phyloP scores from a whole-genome alignment of 2,329 filamentous ascomycete species.

The Phyllachora maydis region DNA sequence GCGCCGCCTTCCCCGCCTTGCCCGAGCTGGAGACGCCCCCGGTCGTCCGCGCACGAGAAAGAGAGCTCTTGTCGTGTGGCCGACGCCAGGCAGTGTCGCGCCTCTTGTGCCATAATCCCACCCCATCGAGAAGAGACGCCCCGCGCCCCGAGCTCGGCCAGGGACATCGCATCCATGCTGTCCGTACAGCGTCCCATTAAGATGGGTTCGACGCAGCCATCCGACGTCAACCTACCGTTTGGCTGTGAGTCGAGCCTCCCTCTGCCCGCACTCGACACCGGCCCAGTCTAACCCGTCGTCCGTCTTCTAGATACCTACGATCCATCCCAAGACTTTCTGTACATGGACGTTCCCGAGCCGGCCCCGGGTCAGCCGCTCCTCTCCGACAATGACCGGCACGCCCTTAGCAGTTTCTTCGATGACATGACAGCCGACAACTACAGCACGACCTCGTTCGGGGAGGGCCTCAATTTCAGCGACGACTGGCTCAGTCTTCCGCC shows the following conservation, averaged over 20 bases:
- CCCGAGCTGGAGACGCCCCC: too few relatives aligned
- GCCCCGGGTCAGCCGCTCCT: constrained; percentile 45
- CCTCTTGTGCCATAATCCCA: too few relatives aligned
- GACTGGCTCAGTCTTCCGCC: constrained; percentile 40
- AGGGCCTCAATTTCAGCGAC: constrained; percentile 26
- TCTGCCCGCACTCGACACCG: constrained; percentile 2
- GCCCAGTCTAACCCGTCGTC: constrained; percentile 10
- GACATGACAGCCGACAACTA: constrained; percentile 29
- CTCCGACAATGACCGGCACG: constrained; percentile 36
- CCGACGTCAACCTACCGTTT: constrained; percentile 37
- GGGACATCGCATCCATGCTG: constrained; percentile 35
- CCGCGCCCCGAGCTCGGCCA: too few relatives aligned
- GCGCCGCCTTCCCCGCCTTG: too few relatives aligned
- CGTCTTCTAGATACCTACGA: constrained; percentile 22
- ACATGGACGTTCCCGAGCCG: constrained; percentile 35
- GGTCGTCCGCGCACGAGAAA: too few relatives aligned
- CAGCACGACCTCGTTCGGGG: too few relatives aligned
- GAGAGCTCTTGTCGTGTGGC: too few relatives aligned
- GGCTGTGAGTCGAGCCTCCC: constrained; percentile 33
- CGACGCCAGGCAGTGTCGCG: too few relatives aligned
- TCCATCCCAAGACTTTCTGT: constrained; percentile 17
- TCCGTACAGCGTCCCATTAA: constrained; percentile 31
- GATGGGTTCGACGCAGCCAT: constrained; percentile 38
- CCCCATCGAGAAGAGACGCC: too few relatives aligned
- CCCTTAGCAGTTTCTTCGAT: constrained; percentile 36